Evolutionary conservation across 2,329 filamentous ascomycete genomes (phyloP), one percentile per base, ranked within the genome.

Genomic region (Sporothrix inflata): DNA sequence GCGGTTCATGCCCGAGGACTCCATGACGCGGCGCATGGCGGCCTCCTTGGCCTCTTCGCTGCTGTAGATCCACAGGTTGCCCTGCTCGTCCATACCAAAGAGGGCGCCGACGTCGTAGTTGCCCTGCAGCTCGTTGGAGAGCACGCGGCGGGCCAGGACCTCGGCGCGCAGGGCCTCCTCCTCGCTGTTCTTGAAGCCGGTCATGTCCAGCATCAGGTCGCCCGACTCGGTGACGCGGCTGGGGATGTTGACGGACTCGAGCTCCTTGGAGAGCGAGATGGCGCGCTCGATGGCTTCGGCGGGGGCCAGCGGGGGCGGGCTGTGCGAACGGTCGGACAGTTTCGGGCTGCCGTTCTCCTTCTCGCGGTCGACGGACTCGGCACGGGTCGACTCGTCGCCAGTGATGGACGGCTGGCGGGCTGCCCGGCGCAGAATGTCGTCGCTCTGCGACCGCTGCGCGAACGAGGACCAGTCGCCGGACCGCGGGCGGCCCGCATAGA

Each of bases 61-160:
- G 82, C 94, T 96, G 83, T 99, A 99, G 76, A 99, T 98, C 95
- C 96, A 98, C n/a, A 99, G 86, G 78, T 99, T 99, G 7, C 96
- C 96, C 73, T 96, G 90, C 78, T 97, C 94, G 79, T 99, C 96
- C 60, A 96, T 95, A 14, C 94, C 96, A 77, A 99, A 97, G 40
- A 99, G 86, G 1, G 95, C 92, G 6, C 96, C 96, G 77, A 99
- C 97, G 79, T 99, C 96, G 80, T 98, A 98, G 79, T 95, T 94
- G 27, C 94, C 96, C 77, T 97, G 93, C 16, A 98, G 83, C 81
- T 98, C 95, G 79, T 99, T 94, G 0, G 94, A 91, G 14, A 99
- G 87, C 68, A 99, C 94, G 80, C 95, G 96, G 27, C 96, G 89
- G 5, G 96, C 96, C 74, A 98, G 87, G n/a, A 97, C 90, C 81